Evolutionary conservation across 2,329 filamentous ascomycete genomes (phyloP), one percentile per base, ranked within the genome.

Genomic region (Stagonosporopsis tanaceti): DNA sequence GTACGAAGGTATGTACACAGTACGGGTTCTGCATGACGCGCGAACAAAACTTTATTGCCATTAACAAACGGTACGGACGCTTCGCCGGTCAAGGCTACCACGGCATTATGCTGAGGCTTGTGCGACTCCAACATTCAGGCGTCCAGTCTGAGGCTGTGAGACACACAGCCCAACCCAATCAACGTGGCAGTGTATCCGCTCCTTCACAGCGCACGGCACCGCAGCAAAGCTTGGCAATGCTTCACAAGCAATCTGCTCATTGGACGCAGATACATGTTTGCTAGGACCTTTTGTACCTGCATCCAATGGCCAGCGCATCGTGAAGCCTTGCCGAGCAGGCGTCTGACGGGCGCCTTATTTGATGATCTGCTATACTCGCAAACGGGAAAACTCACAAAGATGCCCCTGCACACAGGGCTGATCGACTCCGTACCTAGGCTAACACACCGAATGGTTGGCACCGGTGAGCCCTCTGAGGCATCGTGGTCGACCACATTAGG

Each of bases 111-210:
- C 14, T 34, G 28, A 37, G 34, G n/a, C 34, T 37, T 37, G 34
- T 20, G 15, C 4, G 4, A 5, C 22, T 24, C 7, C 35, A 20
- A n/a, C 11, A n/a, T 22, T 2, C 5, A 52, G 50, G 50, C 50
- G 41, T 46, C 50, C 41, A 53, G 34, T 41, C 6, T 6, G 35
- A 32, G 42, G 41, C 50, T 56, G 47, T 38, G 17, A 32, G 32
- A 14, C 5, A 5, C 38, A 14, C 30, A 45, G 52, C 42, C 47
- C 46, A 27, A 28, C 15, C 32, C 22, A 48, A 17, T 30, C 25
- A 44, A 32, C 40, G 40, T 30, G 24, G 32, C 32, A 39, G 8
- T 42, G 20, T 28, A 53, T 17, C 42, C 50, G n/a, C 48, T 30
- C 28, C 22, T 45, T 35, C 48, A 37, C 22, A 24, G 27, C 28